A percentile compares a stretch with the other conserved stretches of the same genome.
Evolutionary conservation across 306 rosid genomes (phyloP).

Genomic region (Pterocarpus santalinus): DNA sequence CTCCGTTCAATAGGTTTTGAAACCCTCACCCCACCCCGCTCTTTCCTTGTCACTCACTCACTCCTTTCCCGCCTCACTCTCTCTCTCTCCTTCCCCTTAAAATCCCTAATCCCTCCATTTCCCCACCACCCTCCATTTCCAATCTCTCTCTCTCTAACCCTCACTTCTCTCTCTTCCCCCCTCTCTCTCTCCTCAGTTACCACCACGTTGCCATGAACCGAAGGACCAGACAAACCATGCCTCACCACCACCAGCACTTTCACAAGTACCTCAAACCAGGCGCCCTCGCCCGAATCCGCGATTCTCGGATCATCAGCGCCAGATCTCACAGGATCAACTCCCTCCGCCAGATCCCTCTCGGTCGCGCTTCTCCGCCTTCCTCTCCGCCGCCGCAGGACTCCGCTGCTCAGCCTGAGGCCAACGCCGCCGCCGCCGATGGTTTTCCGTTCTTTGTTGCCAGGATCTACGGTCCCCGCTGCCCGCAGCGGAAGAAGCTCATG

Average conservation of each 20-base stretch:
- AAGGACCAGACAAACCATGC: constrained; percentile 48
- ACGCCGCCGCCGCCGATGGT: constrained; percentile 39
- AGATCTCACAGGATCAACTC: constrained; percentile 60
- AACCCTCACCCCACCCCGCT: constrained; percentile 54
- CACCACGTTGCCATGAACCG: constrained; percentile 63
- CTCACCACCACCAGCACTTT: constrained; percentile 46
- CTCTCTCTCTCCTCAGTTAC: background rate
- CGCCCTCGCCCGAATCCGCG: constrained; percentile 85
- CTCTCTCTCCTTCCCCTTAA: constrained; percentile 30
- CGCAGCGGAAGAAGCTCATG: constrained; percentile 78
- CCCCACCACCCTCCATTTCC: background rate
- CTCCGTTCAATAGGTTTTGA: constrained; percentile 46
- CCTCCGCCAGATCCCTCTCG: constrained; percentile 56
- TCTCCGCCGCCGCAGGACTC: constrained; percentile 16
- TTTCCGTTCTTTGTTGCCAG: constrained; percentile 64
- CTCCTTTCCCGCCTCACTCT: constrained; percentile 58
- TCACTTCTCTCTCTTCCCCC: background rate
- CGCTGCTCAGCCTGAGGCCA: constrained; percentile 38
- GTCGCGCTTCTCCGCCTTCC: constrained; percentile 40
- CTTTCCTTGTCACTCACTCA: constrained; percentile 9
- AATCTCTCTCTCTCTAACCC: background rate
- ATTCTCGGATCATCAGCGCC: constrained; percentile 81
- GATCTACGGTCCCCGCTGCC: constrained; percentile 70
- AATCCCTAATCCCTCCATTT: constrained; percentile 33
- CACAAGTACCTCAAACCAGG: constrained; percentile 92